Conservation (phyloP, 2,329 filamentous ascomycete species). For the Colletotrichum sp. region DNA sequence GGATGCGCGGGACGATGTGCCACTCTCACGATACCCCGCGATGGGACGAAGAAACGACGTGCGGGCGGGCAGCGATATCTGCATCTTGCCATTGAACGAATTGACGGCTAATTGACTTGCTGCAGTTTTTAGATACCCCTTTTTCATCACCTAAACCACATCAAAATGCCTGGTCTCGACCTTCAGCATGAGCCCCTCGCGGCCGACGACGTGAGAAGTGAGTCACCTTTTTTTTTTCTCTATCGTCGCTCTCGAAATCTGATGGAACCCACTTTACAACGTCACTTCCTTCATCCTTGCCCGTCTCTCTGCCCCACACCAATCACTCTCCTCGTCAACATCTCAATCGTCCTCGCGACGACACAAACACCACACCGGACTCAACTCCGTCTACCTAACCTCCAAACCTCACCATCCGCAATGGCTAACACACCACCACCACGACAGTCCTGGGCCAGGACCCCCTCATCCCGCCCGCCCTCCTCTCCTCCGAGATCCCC, state of each 20-base stretch:
- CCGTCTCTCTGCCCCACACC: not conserved
- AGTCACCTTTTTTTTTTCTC: slow-evolving; percentile 25
- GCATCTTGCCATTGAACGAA: not conserved
- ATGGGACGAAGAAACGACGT: not conserved
- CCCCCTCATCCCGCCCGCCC: slow-evolving; percentile 85
- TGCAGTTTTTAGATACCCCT: slow-evolving; percentile 11
- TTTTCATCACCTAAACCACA: not conserved
- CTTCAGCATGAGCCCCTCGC: slow-evolving; percentile 39
- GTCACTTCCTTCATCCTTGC: not conserved
- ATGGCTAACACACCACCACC: slow-evolving; percentile 28
- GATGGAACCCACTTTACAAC: not conserved
- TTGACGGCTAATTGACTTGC: not conserved
- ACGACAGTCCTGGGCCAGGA: slow-evolving; percentile 86
- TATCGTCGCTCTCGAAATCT: not conserved
- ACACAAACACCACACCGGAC: not conserved
- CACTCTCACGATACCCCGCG: slow-evolving; percentile 6
- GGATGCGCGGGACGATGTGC: not conserved
- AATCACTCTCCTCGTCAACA: not conserved
- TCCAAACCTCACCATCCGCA: not conserved
- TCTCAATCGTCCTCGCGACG: not conserved
- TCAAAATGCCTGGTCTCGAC: slow-evolving; percentile 46
- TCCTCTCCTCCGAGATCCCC: slow-evolving; percentile 87
- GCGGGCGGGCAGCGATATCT: not conserved
- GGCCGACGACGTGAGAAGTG: slow-evolving; percentile 51
- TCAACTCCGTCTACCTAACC: not conserved